Base-by-base conservation (phyloP, 2,329 filamentous ascomycete genomes). In the Trichophyton rubrum region DNA sequence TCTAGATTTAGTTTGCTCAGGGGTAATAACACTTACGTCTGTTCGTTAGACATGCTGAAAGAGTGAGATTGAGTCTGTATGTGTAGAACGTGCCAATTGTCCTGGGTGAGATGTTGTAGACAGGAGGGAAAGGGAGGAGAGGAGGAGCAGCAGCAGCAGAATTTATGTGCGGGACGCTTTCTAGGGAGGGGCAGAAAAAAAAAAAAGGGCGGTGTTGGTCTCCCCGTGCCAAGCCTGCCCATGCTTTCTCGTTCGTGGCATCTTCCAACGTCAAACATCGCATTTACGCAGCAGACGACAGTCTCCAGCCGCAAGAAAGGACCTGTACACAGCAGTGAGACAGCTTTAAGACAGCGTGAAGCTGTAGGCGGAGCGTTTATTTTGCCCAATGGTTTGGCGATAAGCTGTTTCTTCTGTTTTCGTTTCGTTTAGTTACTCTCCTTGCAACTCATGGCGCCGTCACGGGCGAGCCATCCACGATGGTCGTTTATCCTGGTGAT, bases 11-110 rank as follows among this genome's bases (percentile, higher is more conserved):
- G 9, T 13, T 38, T 3, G 2, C 9, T 22, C 33, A 2, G 51
- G n/a, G 45, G 57, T 35, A 41, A 24, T 63, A 60, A 61, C 47
- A 80, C 88, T 78, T 80, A 95, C 90, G 90, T 96, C 82, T 92
- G 88, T 81, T 95, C 90, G 78, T 77, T 80, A 80, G 88, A 83
- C 85, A 88, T 88, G 74, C 74, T 85, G 79, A 72, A 66, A 67
- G 24, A 35, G 67, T 70, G 66, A 71, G 71, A 62, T 35, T 9
- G n/a, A 49, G 7, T n/a, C 24, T 3, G 2, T 27, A 1, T 49
- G 20, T 30, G 20, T 51, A 22, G 20, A 24, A 47, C 6, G 11
- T 33, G 40, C 49, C 40, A 43, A 57, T 59, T 59, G 57, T n/a
- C 41, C 20, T 47, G 17, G 40, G 33, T 38, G 56, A 41, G 56